Percentiles rank a stretch among this genome's conserved stretches.
These are phyloP conservation scores for Plasmodium fragile DNA, from an alignment of 169 alveolate genomes.

Conservation along the genomic window DNA sequence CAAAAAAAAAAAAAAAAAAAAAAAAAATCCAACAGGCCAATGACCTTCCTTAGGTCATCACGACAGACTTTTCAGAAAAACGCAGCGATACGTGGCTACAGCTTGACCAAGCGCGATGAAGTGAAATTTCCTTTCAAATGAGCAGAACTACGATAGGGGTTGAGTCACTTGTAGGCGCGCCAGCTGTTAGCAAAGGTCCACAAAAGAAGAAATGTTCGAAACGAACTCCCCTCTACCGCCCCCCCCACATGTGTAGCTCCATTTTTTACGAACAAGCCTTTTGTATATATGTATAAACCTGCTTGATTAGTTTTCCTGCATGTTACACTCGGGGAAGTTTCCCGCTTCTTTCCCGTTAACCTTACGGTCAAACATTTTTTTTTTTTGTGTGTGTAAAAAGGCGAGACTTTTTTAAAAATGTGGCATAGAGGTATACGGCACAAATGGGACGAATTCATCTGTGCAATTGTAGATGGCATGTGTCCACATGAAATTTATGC, in stretches of 20 bases:
- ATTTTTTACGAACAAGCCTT: background rate
- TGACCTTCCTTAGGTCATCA: background rate
- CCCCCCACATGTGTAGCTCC: background rate
- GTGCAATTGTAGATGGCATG: background rate
- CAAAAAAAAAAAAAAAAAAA: background rate
- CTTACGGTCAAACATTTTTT: background rate
- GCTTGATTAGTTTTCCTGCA: background rate
- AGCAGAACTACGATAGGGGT: background rate
- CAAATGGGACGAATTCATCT: background rate
- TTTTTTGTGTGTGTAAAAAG: constrained; percentile 13
- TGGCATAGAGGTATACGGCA: constrained; percentile 69
- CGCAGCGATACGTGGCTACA: background rate
- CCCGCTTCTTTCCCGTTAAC: background rate
- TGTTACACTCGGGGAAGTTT: background rate
- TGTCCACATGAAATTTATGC: background rate
- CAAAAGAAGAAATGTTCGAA: background rate
- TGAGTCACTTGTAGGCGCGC: background rate
- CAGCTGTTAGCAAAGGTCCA: background rate
- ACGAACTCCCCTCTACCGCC: background rate
- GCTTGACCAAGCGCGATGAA: background rate
- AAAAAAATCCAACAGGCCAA: background rate
- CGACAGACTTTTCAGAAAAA: background rate
- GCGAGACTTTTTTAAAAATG: constrained; percentile 22
- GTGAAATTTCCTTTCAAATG: background rate
- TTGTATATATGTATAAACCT: background rate